phyloP scores from a whole-genome alignment of 345 rosid genomes.

The Eucalyptus grandis region DNA sequence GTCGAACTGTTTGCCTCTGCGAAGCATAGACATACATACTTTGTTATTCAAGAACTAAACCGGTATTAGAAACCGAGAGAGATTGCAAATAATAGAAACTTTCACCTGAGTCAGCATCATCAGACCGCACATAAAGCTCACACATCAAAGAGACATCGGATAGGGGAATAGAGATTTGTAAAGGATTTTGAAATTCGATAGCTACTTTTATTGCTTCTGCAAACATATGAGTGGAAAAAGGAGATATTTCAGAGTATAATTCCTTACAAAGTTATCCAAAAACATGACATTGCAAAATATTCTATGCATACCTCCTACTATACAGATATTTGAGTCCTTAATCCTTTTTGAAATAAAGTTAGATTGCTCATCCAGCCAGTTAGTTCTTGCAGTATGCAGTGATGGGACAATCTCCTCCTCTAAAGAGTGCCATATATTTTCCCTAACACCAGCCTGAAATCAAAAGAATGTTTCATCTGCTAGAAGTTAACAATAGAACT shows the following conservation, averaged over 20 bases:
- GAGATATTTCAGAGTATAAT: background rate
- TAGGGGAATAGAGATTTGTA: slow-evolving; percentile 64
- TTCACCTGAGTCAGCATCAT: slow-evolving; percentile 50
- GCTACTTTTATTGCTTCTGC: slow-evolving; percentile 77
- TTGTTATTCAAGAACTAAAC: background rate
- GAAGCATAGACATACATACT: background rate
- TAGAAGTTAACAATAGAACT: background rate
- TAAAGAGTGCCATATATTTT: slow-evolving; percentile 72
- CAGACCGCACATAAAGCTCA: slow-evolving; percentile 48
- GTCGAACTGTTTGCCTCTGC: slow-evolving; percentile 36
- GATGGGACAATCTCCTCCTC: slow-evolving; percentile 93
- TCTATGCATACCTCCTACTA: slow-evolving; percentile 91
- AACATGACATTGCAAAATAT: slow-evolving; percentile 3
- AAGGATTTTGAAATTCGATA: slow-evolving; percentile 75
- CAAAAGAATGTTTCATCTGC: background rate
- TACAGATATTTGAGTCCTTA: slow-evolving; percentile 78
- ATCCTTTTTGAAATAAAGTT: slow-evolving; percentile 50
- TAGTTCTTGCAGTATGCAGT: slow-evolving; percentile 49
- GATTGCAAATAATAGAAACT: slow-evolving; percentile 8
- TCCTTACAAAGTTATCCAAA: background rate
- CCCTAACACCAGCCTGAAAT: slow-evolving; percentile 57
- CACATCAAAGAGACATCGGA: slow-evolving; percentile 68
- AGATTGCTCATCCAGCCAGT: slow-evolving; percentile 95
- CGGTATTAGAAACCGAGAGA: background rate
- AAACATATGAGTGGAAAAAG: background rate